Evolutionary conservation across 352 stramenopile genomes (phyloP).

Genomic region (Globisporangium apiculatum): DNA sequence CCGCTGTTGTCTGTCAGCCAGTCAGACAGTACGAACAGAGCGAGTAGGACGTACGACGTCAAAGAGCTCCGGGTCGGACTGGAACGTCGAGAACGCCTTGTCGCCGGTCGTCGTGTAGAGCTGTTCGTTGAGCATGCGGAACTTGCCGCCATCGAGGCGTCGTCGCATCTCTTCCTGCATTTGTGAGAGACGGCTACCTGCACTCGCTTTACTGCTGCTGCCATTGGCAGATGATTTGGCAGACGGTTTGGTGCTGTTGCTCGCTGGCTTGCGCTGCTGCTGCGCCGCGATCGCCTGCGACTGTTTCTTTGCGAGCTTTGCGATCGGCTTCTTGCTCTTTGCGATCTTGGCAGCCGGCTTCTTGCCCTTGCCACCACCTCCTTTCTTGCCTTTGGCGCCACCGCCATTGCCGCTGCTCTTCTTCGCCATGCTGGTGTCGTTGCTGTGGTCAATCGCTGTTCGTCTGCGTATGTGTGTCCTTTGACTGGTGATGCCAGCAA

Average conservation of each 20-base stretch:
- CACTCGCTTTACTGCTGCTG: conserved; percentile 11
- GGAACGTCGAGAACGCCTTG: conserved; percentile 89
- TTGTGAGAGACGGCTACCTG: conserved; percentile 34
- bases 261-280: conserved; percentile 4
- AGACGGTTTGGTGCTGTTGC: conserved; percentile 1
- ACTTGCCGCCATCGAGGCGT: conserved; percentile 91
- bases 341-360: conserved; percentile 3
- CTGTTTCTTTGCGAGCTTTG: conserved; percentile 7
- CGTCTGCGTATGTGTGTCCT: not conserved
- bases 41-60: conserved; percentile 50
- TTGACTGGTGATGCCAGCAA: not conserved
- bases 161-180: conserved; percentile 81
- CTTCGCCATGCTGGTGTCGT: conserved; percentile 2
- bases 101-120: conserved; percentile 95
- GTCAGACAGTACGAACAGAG: not conserved
- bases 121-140: conserved; percentile 98
- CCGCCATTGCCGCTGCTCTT: conserved; percentile 23
- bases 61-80: conserved; percentile 93
- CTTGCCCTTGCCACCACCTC: conserved; percentile 8
- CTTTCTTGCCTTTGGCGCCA: conserved; percentile 16
- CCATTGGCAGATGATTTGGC: conserved; percentile 5
- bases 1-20: not conserved
- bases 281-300: conserved; percentile 2
- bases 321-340: conserved; percentile 12
- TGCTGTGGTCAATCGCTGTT: too few species aligned